phyloP scores from a whole-genome alignment of 2,329 filamentous ascomycete genomes.

The Septoria petroselini region DNA sequence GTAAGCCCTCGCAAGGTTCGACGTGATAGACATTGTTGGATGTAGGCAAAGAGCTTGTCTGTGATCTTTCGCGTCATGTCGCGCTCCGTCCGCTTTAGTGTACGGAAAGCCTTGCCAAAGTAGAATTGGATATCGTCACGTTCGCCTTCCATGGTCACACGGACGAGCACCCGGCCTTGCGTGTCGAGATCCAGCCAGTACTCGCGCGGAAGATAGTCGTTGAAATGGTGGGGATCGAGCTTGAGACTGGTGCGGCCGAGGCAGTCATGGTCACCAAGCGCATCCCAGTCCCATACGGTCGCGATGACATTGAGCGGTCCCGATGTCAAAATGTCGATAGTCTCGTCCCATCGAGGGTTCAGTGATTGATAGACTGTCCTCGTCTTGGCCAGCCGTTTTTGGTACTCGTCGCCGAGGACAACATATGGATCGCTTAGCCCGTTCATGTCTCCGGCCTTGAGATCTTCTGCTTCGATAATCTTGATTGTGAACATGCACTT shows the following conservation, averaged over 20 bases:
- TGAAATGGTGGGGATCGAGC: conserved; percentile 95
- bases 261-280: conserved; percentile 94
- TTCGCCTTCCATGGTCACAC: conserved; percentile 98
- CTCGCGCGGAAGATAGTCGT: conserved; percentile 90
- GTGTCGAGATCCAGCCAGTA: conserved; percentile 98
- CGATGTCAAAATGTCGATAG: conserved; percentile 89
- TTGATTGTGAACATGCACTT: conserved; percentile 99
- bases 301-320: conserved; percentile 91
- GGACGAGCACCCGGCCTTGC: conserved; percentile 80
- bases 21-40: conserved; percentile 80
- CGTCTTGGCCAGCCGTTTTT: conserved; percentile 93
- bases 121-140: conserved; percentile 98
- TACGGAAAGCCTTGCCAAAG: conserved; percentile 94
- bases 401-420: conserved; percentile 93
- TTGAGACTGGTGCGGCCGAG: conserved; percentile 96
- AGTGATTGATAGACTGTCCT: conserved; percentile 85
- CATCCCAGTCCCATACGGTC: conserved; percentile 98
- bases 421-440: conserved; percentile 96
- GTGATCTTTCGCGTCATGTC: conserved; percentile 99
- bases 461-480: conserved; percentile 93
- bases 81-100: conserved; percentile 89
- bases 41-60: conserved; percentile 95
- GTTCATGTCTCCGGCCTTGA: conserved; percentile 96
- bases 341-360: conserved; percentile 96
- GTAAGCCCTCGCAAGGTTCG: conserved; percentile 74